Percentiles rank a stretch among this genome's conserved stretches.
These are phyloP conservation scores for Discostella pseudostelligera DNA, from an alignment of 108 stramenopile genomes.

Conservation along the genomic window DNA sequence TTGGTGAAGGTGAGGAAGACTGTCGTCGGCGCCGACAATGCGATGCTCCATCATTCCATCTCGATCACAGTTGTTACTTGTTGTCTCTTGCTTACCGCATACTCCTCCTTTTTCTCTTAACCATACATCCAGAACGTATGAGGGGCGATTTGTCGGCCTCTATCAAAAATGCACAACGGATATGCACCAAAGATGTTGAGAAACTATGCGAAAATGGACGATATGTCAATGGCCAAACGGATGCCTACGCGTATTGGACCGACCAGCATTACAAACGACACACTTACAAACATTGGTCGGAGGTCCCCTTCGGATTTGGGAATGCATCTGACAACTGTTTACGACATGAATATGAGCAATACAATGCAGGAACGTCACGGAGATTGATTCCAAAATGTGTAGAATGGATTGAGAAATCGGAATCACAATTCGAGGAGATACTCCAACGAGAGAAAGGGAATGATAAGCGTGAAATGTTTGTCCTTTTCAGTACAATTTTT, in stretches of 20 bases:
- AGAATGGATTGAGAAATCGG: constrained; percentile 27
- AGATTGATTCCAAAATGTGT: constrained; percentile 29
- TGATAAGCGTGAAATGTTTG: constrained; percentile 38
- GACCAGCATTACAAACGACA: constrained; percentile 14
- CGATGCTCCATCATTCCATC: no score
- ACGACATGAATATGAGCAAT: constrained; percentile 10
- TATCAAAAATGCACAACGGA: constrained; percentile 24
- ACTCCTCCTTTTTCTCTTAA: neutral
- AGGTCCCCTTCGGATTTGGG: constrained; percentile 26
- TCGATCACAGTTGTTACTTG: no score
- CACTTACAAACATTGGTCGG: constrained; percentile 15
- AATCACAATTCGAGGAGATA: constrained; percentile 14
- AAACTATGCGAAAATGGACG: constrained; percentile 19
- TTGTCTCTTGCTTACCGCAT: no score
- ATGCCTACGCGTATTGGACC: constrained; percentile 6
- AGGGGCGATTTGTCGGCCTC: constrained; percentile 15
- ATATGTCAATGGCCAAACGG: constrained; percentile 4
- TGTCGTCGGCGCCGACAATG: no score
- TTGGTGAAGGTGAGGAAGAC: constrained; percentile 23
- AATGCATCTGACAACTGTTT: constrained; percentile 20
- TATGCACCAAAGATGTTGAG: constrained; percentile 17
- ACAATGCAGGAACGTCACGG: constrained; percentile 15
- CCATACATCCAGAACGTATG: constrained; percentile 7
- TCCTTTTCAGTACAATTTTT: constrained; percentile 22
- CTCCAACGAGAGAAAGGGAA: constrained; percentile 22